Conservation (phyloP, 208 protist genomes). For the Wallacemonas sp. region DNA sequence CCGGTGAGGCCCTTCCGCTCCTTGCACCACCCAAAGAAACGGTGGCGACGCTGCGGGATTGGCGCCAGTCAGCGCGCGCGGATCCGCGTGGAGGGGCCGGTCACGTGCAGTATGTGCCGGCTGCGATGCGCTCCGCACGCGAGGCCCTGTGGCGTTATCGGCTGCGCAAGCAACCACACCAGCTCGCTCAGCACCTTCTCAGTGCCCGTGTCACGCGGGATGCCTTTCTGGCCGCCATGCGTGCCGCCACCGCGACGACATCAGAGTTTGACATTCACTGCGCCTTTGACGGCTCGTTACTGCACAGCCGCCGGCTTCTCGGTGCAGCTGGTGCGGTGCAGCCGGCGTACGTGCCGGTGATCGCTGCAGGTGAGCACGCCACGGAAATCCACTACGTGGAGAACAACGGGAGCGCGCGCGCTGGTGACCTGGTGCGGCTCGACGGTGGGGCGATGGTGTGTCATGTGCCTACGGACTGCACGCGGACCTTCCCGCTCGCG, state of each 20-base stretch:
- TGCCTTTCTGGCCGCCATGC: slow-evolving; percentile 34
- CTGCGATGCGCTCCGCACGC: not conserved
- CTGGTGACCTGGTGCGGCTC: slow-evolving; percentile 29
- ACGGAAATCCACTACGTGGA: slow-evolving; percentile 58
- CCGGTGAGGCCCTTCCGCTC: not conserved
- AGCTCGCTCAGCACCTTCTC: slow-evolving; percentile 37
- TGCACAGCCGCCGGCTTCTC: slow-evolving; percentile 12
- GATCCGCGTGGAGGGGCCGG: too few relatives aligned
- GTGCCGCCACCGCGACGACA: slow-evolving; percentile 2
- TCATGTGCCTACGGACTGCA: slow-evolving; percentile 60
- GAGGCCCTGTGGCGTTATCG: slow-evolving; percentile 20
- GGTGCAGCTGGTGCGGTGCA: slow-evolving; percentile 15
- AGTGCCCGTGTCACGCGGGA: slow-evolving; percentile 42
- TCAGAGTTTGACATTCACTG: slow-evolving; percentile 33
- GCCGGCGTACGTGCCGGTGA: slow-evolving; percentile 48
- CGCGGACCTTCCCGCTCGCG: slow-evolving; percentile 49
- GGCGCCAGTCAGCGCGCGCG: too few relatives aligned
- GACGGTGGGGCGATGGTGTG: slow-evolving; percentile 53
- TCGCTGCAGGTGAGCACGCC: slow-evolving; percentile 36
- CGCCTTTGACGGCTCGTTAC: slow-evolving; percentile 21
- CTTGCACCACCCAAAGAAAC: slow-evolving; percentile 3
- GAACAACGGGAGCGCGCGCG: slow-evolving; percentile 18
- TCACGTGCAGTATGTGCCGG: too few relatives aligned
- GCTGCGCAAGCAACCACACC: slow-evolving; percentile 24
- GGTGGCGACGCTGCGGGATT: not conserved